Conservation (phyloP, 1,284 basidiomycete genomes). For the Somion occarium region DNA sequence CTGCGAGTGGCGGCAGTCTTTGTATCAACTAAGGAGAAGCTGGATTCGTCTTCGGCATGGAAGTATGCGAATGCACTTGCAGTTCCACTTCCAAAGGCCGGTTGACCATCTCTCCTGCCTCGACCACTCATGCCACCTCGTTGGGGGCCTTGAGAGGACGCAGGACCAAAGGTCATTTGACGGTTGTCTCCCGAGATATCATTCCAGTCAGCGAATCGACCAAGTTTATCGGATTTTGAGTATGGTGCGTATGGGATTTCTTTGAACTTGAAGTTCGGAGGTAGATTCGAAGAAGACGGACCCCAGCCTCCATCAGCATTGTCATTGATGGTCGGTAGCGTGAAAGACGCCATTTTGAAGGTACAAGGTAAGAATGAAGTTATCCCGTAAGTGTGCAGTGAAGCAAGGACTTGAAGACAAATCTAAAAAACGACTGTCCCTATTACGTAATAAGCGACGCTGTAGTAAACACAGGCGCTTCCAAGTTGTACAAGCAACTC, state of each 20-base stretch:
- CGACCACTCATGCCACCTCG: constrained; percentile 44
- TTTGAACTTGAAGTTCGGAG: constrained; percentile 79
- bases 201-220: constrained; percentile 98
- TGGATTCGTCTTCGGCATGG: constrained; percentile 97
- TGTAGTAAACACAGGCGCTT: too few relatives aligned
- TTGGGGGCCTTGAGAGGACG: constrained; percentile 39
- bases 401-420: neutral
- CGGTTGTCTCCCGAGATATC: constrained; percentile 64
- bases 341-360: constrained; percentile 63
- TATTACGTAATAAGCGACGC: too few relatives aligned
- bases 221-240: constrained; percentile 97
- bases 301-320: constrained; percentile 83
- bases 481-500: too few relatives aligned
- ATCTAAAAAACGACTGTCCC: constrained; percentile 2
- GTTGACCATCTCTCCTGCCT: constrained; percentile 60
- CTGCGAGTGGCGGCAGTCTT: constrained; percentile 63
- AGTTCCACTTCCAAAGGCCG: constrained; percentile 77
- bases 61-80: constrained; percentile 97
- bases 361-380: constrained; percentile 2
- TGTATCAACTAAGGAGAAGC: constrained; percentile 95
- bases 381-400: neutral
- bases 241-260: constrained; percentile 96
- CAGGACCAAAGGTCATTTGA: constrained; percentile 48
- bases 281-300: constrained; percentile 70
- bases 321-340: constrained; percentile 73